Conservation (phyloP, 257 asterid genomes). For the Avicennia marina region DNA sequence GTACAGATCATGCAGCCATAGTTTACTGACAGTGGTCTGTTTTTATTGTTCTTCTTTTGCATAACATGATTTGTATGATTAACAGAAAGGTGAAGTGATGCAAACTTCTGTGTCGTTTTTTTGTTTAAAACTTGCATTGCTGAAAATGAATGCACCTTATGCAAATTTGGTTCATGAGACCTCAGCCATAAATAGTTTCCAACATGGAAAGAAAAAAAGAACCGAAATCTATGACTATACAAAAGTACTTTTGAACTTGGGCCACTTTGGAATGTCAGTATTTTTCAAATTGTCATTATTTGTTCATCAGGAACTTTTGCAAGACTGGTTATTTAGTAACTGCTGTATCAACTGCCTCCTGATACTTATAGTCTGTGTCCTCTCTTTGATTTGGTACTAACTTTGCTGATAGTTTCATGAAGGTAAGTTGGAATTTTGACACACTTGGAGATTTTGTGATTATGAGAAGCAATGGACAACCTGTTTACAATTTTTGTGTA, state of each 20-base stretch:
- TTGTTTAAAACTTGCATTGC: no score
- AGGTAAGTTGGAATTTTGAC: slow-evolving; percentile 90
- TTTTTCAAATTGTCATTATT: no score
- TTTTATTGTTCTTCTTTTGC: slow-evolving; percentile 6
- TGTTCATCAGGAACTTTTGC: no score
- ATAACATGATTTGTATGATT: not conserved
- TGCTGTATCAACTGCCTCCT: no score
- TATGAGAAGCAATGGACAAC: slow-evolving; percentile 99
- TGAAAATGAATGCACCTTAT: no score
- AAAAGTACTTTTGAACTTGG: no score
- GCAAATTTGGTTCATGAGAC: no score
- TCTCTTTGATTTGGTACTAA: slow-evolving; percentile 26
- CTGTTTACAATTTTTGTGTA: slow-evolving; percentile 95
- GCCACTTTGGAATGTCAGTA: no score
- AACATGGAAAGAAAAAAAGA: no score
- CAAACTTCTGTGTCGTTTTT: not conserved
- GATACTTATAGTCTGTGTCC: not conserved
- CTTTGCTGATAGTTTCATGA: slow-evolving; percentile 49
- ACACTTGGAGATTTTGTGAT: slow-evolving; percentile 98
- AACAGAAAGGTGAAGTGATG: not conserved
- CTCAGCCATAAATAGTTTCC: no score
- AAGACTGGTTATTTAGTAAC: no score
- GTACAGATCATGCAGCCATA: not conserved
- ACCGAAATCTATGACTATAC: no score
- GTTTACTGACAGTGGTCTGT: not conserved